Evolutionary conservation across 306 rosid species (phyloP), one percentile per base, ranked within the genome.

Genomic region (Quercus gilva): DNA sequence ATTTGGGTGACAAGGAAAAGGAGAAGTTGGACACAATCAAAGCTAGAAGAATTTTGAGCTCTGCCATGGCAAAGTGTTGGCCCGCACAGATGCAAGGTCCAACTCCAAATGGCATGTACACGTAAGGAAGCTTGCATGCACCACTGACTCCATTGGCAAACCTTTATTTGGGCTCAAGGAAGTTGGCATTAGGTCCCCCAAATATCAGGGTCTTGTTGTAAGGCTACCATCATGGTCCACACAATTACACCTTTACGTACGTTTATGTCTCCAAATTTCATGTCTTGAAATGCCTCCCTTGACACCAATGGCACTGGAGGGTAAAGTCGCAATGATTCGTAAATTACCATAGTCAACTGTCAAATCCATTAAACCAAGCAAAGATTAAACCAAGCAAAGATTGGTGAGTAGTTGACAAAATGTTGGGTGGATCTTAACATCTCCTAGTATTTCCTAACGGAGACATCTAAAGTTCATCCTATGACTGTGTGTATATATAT

Each of bases 1-100:
- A 88, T n/a, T 53, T 69, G 1, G 92, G 88, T 9, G 88, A 86
- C 57, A 88, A 73, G 0, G 79, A 67, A 76, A 86, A 74, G 8
- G 85, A 68, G 69, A 84, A 88, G 12, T 82, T 86, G 45, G 87
- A 79, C 31, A 86, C 60, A 1, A 88, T 73, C 63, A 81, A 75
- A 73, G 88, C 28, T 49, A 83, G 4, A 1, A 83, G 20, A 64
- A 83, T 75, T 80, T 83, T 79, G 14, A 83, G 78, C 76, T 83
- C 86, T 60, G 58, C 31, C 74, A 83, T 61, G 58, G 83, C 86
- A 69, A 83, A 75, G 31, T 79, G 26, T 31, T 69, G 74, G 56
- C 86, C 86, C 29, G 70, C 69, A 79, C 86, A 83, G 37, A 78
- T 76, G 37, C 86, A 6, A 51, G 80, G 86, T 0, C 83, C 86